Conservation (phyloP, 306 rosid species). For the Prunus kanzakura region DNA sequence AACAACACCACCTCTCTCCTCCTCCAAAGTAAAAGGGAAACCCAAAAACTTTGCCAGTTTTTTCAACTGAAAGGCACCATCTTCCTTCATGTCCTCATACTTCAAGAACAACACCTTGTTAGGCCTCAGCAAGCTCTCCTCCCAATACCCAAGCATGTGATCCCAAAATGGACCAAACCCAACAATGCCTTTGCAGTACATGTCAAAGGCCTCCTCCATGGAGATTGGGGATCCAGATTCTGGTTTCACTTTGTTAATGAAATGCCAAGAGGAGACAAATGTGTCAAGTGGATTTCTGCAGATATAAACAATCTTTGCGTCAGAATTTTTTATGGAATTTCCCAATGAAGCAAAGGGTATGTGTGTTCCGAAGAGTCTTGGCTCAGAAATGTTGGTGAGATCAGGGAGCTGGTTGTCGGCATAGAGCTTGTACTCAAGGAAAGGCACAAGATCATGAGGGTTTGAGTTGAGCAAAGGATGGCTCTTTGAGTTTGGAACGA, state of each 20-base stretch:
- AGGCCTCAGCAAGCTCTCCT: slow-evolving; percentile 41
- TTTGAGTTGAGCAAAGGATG: slow-evolving; percentile 52
- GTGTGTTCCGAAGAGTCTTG: slow-evolving; percentile 57
- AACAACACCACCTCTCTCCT: slow-evolving; percentile 35
- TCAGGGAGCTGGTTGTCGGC: slow-evolving; percentile 30
- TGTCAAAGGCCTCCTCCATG: slow-evolving; percentile 45
- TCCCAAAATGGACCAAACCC: slow-evolving; percentile 51
- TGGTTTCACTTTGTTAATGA: slow-evolving; percentile 14
- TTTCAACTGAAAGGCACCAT: slow-evolving; percentile 26
- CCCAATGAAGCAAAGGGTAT: slow-evolving; percentile 41
- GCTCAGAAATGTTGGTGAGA: slow-evolving; percentile 29
- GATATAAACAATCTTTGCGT: slow-evolving; percentile 36
- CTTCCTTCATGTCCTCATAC: slow-evolving; percentile 50
- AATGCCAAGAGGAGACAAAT: slow-evolving; percentile 46
- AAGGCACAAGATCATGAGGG: slow-evolving; percentile 57
- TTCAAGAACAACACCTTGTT: slow-evolving; percentile 48
- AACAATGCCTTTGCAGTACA: slow-evolving; percentile 40
- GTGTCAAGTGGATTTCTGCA: slow-evolving; percentile 61
- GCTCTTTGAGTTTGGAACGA: not conserved
- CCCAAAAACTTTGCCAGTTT: slow-evolving; percentile 42
- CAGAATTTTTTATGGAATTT: slow-evolving; percentile 30
- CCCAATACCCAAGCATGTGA: slow-evolving; percentile 57
- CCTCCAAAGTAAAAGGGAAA: slow-evolving; percentile 38
- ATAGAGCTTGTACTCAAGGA: slow-evolving; percentile 39
- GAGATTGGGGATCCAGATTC: not conserved